These are phyloP conservation scores for Mallotus japonicus DNA, from an alignment of 441 rosid genomes.

Conservation along the genomic window DNA sequence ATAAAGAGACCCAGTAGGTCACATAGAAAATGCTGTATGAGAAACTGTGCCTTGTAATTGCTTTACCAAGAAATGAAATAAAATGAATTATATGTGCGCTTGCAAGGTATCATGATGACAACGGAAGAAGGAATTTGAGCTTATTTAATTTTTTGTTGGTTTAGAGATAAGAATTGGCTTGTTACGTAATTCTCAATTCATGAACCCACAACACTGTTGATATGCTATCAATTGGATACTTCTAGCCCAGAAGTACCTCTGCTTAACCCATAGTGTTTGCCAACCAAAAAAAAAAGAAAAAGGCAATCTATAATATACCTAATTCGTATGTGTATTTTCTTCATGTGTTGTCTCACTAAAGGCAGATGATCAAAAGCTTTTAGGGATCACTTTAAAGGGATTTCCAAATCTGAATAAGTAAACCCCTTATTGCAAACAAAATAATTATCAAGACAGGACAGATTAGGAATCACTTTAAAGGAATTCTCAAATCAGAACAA, in stretches of 20 bases:
- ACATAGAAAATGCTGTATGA: neutral
- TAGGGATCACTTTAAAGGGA: neutral
- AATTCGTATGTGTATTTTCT: neutral
- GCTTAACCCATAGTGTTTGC: neutral
- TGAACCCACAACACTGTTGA: neutral
- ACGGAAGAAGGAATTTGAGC: neutral
- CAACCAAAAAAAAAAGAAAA: neutral
- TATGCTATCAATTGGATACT: neutral
- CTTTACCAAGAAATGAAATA: constrained; percentile 42
- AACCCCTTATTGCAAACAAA: neutral
- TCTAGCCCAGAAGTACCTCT: neutral
- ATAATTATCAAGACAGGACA: neutral
- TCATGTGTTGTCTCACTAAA: neutral
- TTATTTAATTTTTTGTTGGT: constrained; percentile 1
- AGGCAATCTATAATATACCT: neutral
- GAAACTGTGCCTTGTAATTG: constrained; percentile 61
- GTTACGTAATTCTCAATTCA: neutral
- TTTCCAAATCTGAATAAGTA: neutral
- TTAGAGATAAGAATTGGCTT: neutral
- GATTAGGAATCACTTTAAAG: neutral
- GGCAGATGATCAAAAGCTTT: neutral
- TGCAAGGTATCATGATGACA: constrained; percentile 1
- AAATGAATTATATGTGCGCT: constrained; percentile 19
- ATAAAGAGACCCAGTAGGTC: no score
- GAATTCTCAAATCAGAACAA: neutral